These are phyloP conservation scores for Tilletia caries DNA, from an alignment of 1,284 basidiomycete species.

Conservation along the genomic window DNA sequence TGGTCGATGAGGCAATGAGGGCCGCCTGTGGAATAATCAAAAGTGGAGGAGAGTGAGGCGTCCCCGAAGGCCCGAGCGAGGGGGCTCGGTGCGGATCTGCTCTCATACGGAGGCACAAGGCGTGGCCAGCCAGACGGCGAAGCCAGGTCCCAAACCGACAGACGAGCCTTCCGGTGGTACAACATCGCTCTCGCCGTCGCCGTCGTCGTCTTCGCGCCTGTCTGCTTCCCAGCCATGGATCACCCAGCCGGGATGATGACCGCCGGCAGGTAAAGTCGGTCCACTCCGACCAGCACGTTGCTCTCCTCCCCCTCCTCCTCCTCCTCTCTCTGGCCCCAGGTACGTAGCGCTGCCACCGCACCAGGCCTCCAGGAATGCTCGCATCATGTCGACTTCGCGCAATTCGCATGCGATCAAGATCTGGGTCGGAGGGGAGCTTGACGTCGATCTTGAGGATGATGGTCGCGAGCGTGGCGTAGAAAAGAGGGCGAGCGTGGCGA, in stretches of 20 bases:
- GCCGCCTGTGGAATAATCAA: too few relatives aligned
- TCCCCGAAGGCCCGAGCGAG: too few relatives aligned
- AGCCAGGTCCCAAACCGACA: constrained; percentile 5
- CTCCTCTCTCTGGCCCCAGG: neutral
- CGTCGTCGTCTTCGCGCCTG: neutral
- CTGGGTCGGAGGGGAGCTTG: neutral
- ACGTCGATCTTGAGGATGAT: neutral
- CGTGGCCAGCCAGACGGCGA: constrained; percentile 2
- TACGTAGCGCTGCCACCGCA: neutral
- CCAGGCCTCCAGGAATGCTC: constrained; percentile 1
- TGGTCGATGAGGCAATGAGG: too few relatives aligned
- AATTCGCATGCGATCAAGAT: neutral
- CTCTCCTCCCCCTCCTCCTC: neutral
- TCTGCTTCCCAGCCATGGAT: neutral
- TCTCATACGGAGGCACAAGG: too few relatives aligned
- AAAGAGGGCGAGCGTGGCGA: constrained; percentile 37
- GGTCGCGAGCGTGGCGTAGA: constrained; percentile 17
- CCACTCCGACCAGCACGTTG: too few relatives aligned
- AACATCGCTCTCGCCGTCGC: too few relatives aligned
- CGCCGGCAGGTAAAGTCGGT: too few relatives aligned
- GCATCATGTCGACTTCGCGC: constrained; percentile 12
- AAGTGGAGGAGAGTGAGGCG: too few relatives aligned
- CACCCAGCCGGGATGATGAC: neutral
- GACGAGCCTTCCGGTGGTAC: neutral
- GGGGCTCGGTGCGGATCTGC: too few relatives aligned